Percentiles rank a stretch among this genome's conserved stretches.
These are phyloP conservation scores for Arabidopsis suecica DNA, from an alignment of 345 rosid genomes.

Conservation along the genomic window DNA sequence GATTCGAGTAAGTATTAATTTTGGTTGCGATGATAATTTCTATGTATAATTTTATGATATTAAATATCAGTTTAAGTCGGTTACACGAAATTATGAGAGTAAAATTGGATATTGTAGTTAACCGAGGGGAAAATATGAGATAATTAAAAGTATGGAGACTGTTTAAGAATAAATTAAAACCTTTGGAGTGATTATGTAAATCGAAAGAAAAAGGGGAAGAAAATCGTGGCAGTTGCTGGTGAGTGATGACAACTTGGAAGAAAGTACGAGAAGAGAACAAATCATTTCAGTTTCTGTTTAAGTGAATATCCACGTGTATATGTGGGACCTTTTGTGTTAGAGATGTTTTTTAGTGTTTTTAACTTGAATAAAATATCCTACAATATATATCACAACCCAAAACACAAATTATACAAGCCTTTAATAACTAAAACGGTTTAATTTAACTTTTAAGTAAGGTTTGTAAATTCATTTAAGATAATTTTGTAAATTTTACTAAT, in stretches of 20 bases:
- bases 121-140: not conserved
- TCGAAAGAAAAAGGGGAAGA: conserved; percentile 1
- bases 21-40: not conserved
- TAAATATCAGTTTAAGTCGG: not conserved
- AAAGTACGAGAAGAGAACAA: conserved; percentile 49
- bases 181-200: not conserved
- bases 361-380: too few species aligned
- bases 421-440: too few species aligned
- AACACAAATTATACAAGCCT: too few species aligned
- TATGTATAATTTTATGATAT: not conserved
- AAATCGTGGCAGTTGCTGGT: conserved; percentile 34
- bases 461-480: too few species aligned
- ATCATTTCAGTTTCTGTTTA: not conserved
- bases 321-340: not conserved
- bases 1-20: not conserved
- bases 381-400: too few species aligned
- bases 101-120: not conserved
- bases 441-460: too few species aligned
- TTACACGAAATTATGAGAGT: not conserved
- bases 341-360: too few species aligned
- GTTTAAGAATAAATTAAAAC: not conserved
- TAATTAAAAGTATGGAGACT: not conserved
- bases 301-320: conserved; percentile 12
- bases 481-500: too few species aligned
- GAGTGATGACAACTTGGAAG: conserved; percentile 43